A percentile compares a stretch with the other conserved stretches of the same genome.
These are phyloP conservation scores for Pterula multifida DNA, from an alignment of 1,284 basidiomycete genomes.

Conservation along the genomic window DNA sequence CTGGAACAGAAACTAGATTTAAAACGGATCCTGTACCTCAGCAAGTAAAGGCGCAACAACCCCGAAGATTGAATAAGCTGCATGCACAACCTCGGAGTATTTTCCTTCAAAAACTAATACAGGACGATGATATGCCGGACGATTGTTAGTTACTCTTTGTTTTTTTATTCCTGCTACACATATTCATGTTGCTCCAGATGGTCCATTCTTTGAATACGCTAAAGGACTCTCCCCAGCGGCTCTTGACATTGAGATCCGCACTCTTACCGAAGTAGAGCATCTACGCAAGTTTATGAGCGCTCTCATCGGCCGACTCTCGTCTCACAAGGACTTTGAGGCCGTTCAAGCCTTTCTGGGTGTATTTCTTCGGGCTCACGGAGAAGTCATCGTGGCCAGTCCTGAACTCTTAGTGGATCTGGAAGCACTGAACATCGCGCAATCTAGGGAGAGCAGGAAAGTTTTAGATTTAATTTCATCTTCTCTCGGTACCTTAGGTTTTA, in stretches of 20 bases:
- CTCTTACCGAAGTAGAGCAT: constrained; percentile 54
- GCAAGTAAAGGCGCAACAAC: constrained; percentile 27
- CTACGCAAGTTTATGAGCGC: constrained; percentile 66
- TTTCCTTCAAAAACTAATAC: constrained; percentile 56
- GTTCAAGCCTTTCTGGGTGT: constrained; percentile 85
- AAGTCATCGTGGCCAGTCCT: constrained; percentile 59
- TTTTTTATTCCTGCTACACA: too few relatives aligned
- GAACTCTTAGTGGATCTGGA: constrained; percentile 52
- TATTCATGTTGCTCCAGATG: constrained; percentile 37
- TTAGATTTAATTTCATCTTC: constrained; percentile 60
- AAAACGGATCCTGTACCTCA: constrained; percentile 37
- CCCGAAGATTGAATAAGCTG: constrained; percentile 43
- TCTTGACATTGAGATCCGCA: constrained; percentile 84
- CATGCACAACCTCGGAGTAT: constrained; percentile 56
- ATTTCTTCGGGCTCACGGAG: constrained; percentile 78
- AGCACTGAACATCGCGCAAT: constrained; percentile 49
- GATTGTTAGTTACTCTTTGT: constrained; percentile 52
- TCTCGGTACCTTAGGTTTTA: constrained; percentile 61
- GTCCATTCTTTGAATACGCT: constrained; percentile 75
- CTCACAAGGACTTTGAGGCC: constrained; percentile 89
- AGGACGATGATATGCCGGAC: constrained; percentile 37
- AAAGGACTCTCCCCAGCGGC: constrained; percentile 86
- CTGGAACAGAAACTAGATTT: constrained; percentile 76
- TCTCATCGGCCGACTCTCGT: constrained; percentile 60
- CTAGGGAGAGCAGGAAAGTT: constrained; percentile 61